phyloP scores from a whole-genome alignment of 78 protist species.

The Dictyostelium intermedium region DNA sequence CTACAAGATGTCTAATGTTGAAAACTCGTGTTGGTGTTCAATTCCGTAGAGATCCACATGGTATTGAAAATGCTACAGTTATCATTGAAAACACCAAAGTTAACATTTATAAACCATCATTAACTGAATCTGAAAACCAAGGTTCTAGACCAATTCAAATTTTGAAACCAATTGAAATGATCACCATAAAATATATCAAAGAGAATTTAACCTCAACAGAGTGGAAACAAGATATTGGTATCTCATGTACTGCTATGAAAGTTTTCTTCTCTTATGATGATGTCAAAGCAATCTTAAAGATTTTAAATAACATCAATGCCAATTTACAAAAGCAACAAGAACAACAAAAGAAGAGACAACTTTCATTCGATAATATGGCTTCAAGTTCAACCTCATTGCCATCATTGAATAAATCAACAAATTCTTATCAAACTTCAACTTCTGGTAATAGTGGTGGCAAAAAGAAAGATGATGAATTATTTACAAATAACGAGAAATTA shows the following conservation, averaged over 20 bases:
- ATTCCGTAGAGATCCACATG: conserved; percentile 61
- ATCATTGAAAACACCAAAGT: conserved; percentile 24
- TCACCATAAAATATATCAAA: conserved; percentile 15
- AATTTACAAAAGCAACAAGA: conserved; percentile 21
- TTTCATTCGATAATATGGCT: not conserved
- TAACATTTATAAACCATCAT: conserved; percentile 40
- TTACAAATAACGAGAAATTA: conserved; percentile 13
- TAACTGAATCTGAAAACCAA: not conserved
- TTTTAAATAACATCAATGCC: not conserved
- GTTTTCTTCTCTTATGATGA: conserved; percentile 61
- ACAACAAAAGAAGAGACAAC: not conserved
- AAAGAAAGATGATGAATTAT: not conserved
- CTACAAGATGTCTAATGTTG: conserved; percentile 40
- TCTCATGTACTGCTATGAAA: conserved; percentile 8
- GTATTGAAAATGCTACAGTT: conserved; percentile 52
- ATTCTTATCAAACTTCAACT: not conserved
- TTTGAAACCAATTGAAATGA: conserved; percentile 47
- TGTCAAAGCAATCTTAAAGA: conserved; percentile 33
- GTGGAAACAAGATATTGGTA: conserved; percentile 43
- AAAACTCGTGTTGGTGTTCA: conserved; percentile 5
- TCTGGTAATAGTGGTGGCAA: not conserved
- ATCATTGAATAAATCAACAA: not conserved
- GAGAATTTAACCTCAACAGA: conserved; percentile 32
- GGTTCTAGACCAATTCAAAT: conserved; percentile 69
- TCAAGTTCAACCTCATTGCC: not conserved